A percentile compares a stretch with the other conserved stretches of the same genome.
Conservation (phyloP, 805 yeast genomes). For the Wickerhamiella lipophila region DNA sequence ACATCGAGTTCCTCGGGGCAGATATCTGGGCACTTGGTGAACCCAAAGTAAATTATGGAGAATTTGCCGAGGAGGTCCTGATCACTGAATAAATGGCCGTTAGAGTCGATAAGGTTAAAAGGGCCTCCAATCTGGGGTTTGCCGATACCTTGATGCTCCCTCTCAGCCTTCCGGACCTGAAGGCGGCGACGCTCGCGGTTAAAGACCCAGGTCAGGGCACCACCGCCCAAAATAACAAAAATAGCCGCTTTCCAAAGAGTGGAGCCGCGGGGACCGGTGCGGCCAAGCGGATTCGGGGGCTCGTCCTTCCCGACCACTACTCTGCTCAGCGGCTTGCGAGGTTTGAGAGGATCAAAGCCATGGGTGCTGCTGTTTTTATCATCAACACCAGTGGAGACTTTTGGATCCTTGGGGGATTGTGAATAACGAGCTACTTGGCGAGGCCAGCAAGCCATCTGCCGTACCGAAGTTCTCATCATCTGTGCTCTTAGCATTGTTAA, state of each 20-base stretch:
- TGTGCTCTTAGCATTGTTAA: background rate
- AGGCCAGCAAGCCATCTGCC: background rate
- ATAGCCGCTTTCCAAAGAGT: conserved; percentile 61
- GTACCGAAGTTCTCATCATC: background rate
- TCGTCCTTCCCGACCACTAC: conserved; percentile 48
- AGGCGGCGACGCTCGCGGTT: conserved; percentile 63
- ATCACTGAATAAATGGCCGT: conserved; percentile 65
- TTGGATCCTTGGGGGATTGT: background rate
- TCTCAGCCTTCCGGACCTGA: conserved; percentile 64
- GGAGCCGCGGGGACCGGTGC: conserved; percentile 34
- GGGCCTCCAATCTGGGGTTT: conserved; percentile 90
- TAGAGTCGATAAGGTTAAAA: conserved; percentile 56
- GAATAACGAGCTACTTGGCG: background rate
- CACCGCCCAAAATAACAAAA: conserved; percentile 56
- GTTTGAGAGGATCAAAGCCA: conserved; percentile 24
- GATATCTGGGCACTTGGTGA: conserved; percentile 95
- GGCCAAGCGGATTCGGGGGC: conserved; percentile 29
- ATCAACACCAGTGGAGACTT: conserved; percentile 12
- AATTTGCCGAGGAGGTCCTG: conserved; percentile 66
- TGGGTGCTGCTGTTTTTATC: conserved; percentile 19
- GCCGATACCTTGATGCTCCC: conserved; percentile 76
- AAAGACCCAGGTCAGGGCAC: conserved; percentile 58
- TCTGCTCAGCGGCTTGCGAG: conserved; percentile 59
- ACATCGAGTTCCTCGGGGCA: conserved; percentile 97
- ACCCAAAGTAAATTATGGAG: conserved; percentile 85